Evolutionary conservation across 2,329 filamentous ascomycete genomes (phyloP).

Genomic region (Akanthomyces lecanii): DNA sequence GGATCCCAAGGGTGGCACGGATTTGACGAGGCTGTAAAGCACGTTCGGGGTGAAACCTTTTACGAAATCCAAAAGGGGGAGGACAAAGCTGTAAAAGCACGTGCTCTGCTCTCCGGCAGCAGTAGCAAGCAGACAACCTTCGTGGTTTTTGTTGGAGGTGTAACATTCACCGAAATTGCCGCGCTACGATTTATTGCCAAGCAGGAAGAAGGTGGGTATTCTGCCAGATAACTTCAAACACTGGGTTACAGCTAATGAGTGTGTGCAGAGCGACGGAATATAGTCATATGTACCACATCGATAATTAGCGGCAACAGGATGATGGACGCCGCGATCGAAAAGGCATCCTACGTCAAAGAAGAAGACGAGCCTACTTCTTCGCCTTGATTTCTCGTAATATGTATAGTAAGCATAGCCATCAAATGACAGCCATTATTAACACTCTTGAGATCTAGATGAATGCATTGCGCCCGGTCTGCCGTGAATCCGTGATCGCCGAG

Average conservation of each 20-base stretch:
- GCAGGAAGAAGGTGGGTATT: constrained; percentile 64
- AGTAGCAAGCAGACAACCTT: constrained; percentile 79
- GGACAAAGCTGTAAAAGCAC: constrained; percentile 84
- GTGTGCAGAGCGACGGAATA: constrained; percentile 62
- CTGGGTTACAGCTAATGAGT: constrained; percentile 12
- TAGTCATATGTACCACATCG: constrained; percentile 89
- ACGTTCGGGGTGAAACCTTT: constrained; percentile 82
- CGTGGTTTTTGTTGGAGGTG: constrained; percentile 95
- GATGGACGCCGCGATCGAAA: constrained; percentile 81
- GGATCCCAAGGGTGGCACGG: constrained; percentile 81
- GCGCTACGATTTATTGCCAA: constrained; percentile 85
- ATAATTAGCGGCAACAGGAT: constrained; percentile 86
- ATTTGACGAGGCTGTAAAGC: constrained; percentile 88
- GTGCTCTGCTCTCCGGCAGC: constrained; percentile 76
- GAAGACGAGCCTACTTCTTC: constrained; percentile 25
- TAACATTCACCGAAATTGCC: constrained; percentile 94
- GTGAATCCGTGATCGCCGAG: neutral
- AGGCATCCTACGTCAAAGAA: constrained; percentile 51
- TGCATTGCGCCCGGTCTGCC: neutral
- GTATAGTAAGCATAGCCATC: constrained; percentile 13
- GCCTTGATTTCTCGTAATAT: neutral
- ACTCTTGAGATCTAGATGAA: neutral
- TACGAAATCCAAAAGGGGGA: constrained; percentile 89
- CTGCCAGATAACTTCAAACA: neutral
- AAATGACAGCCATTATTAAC: neutral